Conservation (phyloP, 257 asterid species). For the Cruciata laevipes region DNA sequence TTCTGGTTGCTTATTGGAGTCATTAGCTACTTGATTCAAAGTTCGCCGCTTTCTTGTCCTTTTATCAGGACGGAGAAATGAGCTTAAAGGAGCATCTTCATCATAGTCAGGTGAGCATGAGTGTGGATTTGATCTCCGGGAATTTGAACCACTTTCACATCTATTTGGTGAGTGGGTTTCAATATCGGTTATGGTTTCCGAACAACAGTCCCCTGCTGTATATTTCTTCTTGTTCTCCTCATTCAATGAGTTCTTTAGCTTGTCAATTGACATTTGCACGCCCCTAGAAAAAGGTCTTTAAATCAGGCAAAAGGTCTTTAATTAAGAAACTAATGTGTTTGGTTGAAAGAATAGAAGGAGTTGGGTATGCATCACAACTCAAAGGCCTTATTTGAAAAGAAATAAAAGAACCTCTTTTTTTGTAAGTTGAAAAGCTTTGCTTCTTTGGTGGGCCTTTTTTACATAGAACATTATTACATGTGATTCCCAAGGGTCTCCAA, state of each 20-base stretch:
- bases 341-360: background rate
- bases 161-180: constrained; percentile 41
- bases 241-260: constrained; percentile 42
- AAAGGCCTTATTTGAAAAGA: no score
- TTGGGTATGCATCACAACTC: no score
- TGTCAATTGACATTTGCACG: constrained; percentile 49
- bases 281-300: constrained; percentile 30
- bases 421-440: background rate
- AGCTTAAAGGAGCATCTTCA: constrained; percentile 43
- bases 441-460: background rate
- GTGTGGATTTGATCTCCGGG: constrained; percentile 28
- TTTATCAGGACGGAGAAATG: constrained; percentile 37
- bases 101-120: constrained; percentile 36
- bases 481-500: background rate
- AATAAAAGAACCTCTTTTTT: background rate
- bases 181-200: constrained; percentile 68
- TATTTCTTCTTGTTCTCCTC: constrained; percentile 37
- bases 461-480: background rate
- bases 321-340: background rate
- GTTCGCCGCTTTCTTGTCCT: constrained; percentile 30
- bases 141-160: constrained; percentile 38
- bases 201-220: constrained; percentile 45
- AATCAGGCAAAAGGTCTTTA: background rate
- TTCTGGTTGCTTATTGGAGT: constrained; percentile 31
- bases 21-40: constrained; percentile 22